Base-by-base conservation (phyloP, 495 filamentous ascomycete species). In the Hypoxylon subgilvum region DNA sequence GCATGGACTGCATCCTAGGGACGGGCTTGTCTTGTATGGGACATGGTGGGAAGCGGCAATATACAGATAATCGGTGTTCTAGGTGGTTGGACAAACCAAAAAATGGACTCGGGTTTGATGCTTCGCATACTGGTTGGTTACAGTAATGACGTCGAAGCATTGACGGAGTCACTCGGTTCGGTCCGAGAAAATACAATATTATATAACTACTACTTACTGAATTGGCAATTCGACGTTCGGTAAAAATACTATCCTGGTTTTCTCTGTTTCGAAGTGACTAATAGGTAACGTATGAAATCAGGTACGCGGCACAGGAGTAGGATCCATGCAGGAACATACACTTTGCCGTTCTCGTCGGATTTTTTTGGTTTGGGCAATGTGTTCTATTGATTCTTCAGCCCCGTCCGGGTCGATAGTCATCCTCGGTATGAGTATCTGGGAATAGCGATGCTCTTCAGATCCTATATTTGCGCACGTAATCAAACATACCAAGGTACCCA, bases 1-100 rank as follows among this genome's bases (percentile, higher is more conserved):
- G 25, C 34, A n/a, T 47, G n/a, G n/a, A n/a, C n/a, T n/a, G 56
- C 59, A 57, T 48, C 57, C 36, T 63, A 51, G 59, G 52, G 57
- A 56, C 22, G 44, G 22, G n/a, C n/a, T 28, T 34, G 30, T 21
- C 22, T 6, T 30, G 23, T 5, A 32, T 12, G n/a, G 27, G 32
- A 12, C 41, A 31, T 13, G 22, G 22, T 39, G 51, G 42, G 23
- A 55, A 30, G 23, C 4, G 31, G 51, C 21, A 39, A 46, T 56
- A 56, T 28, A 48, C 34, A 56, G 42, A 41, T 41, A 2, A 47
- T 34, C 8, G 51, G 51, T 36, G 42, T 39, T 46, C 41, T 45
- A 28, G 41, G 51, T 35, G 19, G 22, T n/a, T 18, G 13, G 7
- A 32, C 14, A 32, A 28, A 54, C 18, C 18, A 13, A 44, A 34